Evolutionary conservation across 1,139 yeast species (phyloP).

Genomic region (Pichia sp.): DNA sequence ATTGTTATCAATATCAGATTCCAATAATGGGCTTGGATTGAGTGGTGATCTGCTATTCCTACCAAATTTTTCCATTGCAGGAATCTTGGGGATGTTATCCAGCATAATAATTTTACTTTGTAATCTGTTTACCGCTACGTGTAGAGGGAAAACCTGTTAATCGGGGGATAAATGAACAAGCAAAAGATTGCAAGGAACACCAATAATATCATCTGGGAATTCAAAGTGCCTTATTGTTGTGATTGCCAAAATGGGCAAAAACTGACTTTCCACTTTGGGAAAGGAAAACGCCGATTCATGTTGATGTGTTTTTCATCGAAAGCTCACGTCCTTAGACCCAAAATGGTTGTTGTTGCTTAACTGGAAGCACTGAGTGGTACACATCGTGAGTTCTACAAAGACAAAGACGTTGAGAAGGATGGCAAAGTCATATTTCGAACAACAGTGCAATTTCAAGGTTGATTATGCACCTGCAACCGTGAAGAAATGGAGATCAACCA

Average conservation of each 20-base stretch:
- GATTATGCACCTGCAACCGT: conserved; percentile 59
- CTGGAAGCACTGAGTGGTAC: background rate
- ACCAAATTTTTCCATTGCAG: conserved; percentile 1
- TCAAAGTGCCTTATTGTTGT: background rate
- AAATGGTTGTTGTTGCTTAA: background rate
- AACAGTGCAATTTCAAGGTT: conserved; percentile 47
- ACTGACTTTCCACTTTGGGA: background rate
- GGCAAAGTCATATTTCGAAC: conserved; percentile 31
- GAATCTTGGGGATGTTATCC: background rate
- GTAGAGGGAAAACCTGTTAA: too few species aligned
- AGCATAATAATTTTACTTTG: background rate
- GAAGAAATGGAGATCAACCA: conserved; percentile 61
- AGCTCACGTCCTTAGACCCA: background rate
- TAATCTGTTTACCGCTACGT: too few species aligned
- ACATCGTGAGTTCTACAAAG: conserved; percentile 1
- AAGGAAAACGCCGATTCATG: background rate
- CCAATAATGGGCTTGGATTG: conserved; percentile 6
- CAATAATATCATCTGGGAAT: too few species aligned
- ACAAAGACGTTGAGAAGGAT: conserved; percentile 5
- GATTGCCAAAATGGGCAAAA: background rate
- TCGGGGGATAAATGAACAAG: too few species aligned
- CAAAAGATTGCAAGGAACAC: too few species aligned
- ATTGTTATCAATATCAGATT: background rate
- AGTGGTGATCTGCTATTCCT: background rate
- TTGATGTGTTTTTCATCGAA: background rate